A percentile compares a stretch with the other conserved stretches of the same genome.
Conservation (phyloP, 1,139 yeast species). For the Ashbya aceris region DNA sequence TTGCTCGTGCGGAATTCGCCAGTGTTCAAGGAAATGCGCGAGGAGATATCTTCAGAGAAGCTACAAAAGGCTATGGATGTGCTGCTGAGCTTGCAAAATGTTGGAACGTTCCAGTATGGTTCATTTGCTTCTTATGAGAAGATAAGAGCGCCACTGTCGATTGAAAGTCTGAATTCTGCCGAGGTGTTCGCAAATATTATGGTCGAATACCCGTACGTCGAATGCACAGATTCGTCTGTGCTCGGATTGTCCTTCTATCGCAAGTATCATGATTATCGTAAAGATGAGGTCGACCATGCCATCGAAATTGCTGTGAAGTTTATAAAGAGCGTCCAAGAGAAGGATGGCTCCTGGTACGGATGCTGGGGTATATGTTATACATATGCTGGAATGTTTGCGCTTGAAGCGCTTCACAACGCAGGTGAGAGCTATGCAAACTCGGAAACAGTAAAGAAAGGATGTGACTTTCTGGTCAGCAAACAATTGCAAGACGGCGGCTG, state of each 20-base stretch:
- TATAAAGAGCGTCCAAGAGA: constrained; percentile 55
- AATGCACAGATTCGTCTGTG: constrained; percentile 93
- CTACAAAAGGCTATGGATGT: constrained; percentile 67
- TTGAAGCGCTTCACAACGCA: constrained; percentile 76
- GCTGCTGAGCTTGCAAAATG: constrained; percentile 59
- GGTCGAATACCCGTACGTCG: constrained; percentile 98
- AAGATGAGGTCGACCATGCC: constrained; percentile 54
- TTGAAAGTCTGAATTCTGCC: constrained; percentile 84
- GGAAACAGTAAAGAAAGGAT: constrained; percentile 57
- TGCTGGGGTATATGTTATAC: constrained; percentile 97
- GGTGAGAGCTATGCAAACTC: constrained; percentile 57
- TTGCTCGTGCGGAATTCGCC: constrained; percentile 77
- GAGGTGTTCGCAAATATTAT: constrained; percentile 96
- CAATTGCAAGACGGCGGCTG: constrained; percentile 92
- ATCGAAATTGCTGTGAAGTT: constrained; percentile 67
- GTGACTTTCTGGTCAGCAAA: constrained; percentile 69
- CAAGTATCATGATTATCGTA: constrained; percentile 52
- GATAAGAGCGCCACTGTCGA: constrained; percentile 69
- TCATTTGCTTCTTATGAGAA: constrained; percentile 89
- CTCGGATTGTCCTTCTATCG: constrained; percentile 78
- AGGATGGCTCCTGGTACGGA: constrained; percentile 97
- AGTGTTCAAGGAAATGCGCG: constrained; percentile 39
- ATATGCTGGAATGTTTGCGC: constrained; percentile 96
- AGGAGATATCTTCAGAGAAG: constrained; percentile 43
- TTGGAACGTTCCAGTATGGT: constrained; percentile 75